Conservation (phyloP, 352 stramenopile species). For the Thraustochytrium striatum region DNA sequence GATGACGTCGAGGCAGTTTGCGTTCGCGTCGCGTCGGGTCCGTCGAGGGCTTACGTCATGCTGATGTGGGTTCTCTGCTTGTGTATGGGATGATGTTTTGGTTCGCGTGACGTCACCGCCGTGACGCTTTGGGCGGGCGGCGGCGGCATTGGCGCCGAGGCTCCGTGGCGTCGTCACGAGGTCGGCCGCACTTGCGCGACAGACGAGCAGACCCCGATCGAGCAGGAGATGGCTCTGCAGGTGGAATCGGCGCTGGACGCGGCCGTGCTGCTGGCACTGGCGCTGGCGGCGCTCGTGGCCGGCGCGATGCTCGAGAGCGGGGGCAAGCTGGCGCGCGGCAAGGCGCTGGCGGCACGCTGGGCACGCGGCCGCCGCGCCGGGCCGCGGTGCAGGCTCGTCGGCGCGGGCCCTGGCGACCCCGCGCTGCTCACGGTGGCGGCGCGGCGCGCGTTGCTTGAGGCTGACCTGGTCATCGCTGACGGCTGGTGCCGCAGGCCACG, state of each 20-base stretch:
- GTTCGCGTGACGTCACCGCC: too few species aligned
- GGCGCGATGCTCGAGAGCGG: slow-evolving; percentile 2
- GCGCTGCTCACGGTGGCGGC: slow-evolving; percentile 89
- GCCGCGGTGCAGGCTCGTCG: slow-evolving; percentile 61
- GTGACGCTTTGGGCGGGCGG: too few species aligned
- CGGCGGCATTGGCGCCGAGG: too few species aligned
- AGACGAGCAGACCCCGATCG: too few species aligned
- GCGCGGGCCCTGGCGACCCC: slow-evolving; percentile 83
- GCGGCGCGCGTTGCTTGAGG: slow-evolving; percentile 69
- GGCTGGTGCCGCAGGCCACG: slow-evolving; percentile 78
- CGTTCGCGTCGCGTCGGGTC: too few species aligned
- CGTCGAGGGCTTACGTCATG: too few species aligned
- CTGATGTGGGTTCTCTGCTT: too few species aligned
- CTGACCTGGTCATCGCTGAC: slow-evolving; percentile 87
- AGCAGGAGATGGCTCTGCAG: too few species aligned
- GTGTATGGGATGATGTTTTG: too few species aligned
- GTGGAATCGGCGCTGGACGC: background rate
- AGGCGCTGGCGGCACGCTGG: background rate
- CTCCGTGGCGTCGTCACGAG: too few species aligned
- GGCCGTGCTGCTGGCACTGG: background rate
- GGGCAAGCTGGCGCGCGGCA: background rate
- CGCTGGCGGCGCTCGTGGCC: background rate
- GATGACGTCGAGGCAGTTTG: too few species aligned
- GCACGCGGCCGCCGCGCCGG: background rate
- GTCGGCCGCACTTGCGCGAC: too few species aligned